Evolutionary conservation across 352 stramenopile genomes (phyloP), one percentile per base, ranked within the genome.

Genomic region (Phytopythium litorale): DNA sequence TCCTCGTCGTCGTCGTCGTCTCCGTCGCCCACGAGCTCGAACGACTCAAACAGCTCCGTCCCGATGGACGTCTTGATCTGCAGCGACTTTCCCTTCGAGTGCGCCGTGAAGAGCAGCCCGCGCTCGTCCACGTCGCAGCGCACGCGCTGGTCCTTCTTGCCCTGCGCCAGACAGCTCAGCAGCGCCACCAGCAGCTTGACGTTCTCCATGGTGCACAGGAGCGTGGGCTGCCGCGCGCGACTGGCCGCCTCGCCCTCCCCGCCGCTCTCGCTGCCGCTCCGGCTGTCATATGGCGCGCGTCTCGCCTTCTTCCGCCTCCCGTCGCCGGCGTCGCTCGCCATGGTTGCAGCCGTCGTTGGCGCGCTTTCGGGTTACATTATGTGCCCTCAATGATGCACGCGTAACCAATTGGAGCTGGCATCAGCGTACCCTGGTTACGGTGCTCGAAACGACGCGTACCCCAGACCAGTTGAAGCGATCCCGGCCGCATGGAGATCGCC

Each of bases 1-100:
- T 79, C 63, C 0, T 78, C 72, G 1, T 68, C 67, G 13, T 63
- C 57, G 71, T 43, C 5, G 43, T 43, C 40, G 68, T 57, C 51
- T 30, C 51, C n/a, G 16, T 53, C 62, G 6, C 45, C 13, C 15
- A 46, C 35, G 12, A 93, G 79, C 51, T 73, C 56, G 72, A 79
- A 95, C 35, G 70, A 72, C 50, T 92, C 84, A 58, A 95, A 95
- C 7, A 95, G 63, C 62, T 92, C 82, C n/a, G 65, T 70, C 12
- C 76, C 71, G 11, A 93, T 76, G 12, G 82, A 91, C 30, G 87
- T 91, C 75, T 93, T 95, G 68, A 95, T 78, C 78, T 95, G 87
- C 30, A 95, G 73, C 62, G 84, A 91, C 62, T 95, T 95, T 52
- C 87, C 84, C 53, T 85, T 88, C n/a, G 86, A 93, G 55, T 93